Percentiles rank a stretch among this genome's conserved stretches.
Evolutionary conservation across 495 filamentous ascomycete species (phyloP).

Genomic region (Aeminium ludgeri): DNA sequence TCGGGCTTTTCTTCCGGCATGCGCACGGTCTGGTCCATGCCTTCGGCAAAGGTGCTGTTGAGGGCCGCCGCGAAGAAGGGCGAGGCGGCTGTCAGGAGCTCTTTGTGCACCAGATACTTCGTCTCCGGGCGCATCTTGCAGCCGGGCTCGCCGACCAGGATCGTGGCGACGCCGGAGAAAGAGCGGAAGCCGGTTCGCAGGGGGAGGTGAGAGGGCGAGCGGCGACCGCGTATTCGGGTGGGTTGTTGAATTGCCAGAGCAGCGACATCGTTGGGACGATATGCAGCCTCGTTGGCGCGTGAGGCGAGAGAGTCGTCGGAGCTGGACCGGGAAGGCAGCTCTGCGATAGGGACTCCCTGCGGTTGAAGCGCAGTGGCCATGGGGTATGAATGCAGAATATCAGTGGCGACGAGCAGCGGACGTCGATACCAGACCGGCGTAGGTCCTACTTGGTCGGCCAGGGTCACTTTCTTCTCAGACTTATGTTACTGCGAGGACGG

Average conservation of each 20-base stretch:
- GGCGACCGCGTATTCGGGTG: conserved; percentile 8
- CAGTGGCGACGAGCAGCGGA: background rate
- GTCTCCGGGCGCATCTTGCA: conserved; percentile 6
- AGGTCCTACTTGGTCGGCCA: no score
- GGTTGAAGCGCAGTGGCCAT: conserved; percentile 1
- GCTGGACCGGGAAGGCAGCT: conserved; percentile 3
- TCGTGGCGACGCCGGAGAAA: conserved; percentile 19
- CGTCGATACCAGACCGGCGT: conserved; percentile 13
- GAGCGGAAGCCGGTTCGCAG: conserved; percentile 14
- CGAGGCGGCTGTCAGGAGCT: conserved; percentile 27
- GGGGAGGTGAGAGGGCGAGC: conserved; percentile 5
- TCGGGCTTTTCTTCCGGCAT: conserved; percentile 25
- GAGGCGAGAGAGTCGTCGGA: conserved; percentile 6
- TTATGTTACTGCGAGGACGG: no score
- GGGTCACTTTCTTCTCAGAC: no score
- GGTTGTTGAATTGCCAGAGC: no score
- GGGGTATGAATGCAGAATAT: background rate
- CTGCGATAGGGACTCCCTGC: conserved; percentile 1
- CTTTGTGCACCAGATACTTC: conserved; percentile 28
- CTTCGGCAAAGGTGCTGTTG: conserved; percentile 31
- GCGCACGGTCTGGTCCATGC: conserved; percentile 22
- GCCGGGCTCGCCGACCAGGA: conserved; percentile 22
- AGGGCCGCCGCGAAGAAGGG: conserved; percentile 36
- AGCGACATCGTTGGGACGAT: background rate
- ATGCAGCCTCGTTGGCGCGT: background rate